phyloP scores from a whole-genome alignment of 495 filamentous ascomycete species.

The Penicillium roqueforti region DNA sequence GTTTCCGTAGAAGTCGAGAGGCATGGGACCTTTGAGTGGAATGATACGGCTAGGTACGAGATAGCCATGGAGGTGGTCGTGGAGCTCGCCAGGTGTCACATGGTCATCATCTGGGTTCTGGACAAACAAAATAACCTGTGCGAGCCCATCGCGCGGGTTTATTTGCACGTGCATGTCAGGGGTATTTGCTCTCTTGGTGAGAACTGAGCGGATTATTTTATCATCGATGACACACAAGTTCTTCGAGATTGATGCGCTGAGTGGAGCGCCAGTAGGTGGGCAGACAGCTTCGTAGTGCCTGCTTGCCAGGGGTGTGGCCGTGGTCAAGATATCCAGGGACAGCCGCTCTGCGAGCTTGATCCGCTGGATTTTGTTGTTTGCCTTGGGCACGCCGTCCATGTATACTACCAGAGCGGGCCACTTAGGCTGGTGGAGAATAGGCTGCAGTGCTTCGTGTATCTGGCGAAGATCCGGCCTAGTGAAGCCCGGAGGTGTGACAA shows the following conservation, averaged over 20 bases:
- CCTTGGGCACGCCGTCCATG: conserved; percentile 41
- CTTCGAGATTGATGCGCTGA: conserved; percentile 22
- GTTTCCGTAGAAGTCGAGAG: conserved; percentile 17
- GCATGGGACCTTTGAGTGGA: conserved; percentile 22
- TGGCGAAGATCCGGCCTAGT: conserved; percentile 32
- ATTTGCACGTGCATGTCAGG: conserved; percentile 10
- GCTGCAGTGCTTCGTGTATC: conserved; percentile 32
- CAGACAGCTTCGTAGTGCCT: conserved; percentile 35
- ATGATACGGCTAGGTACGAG: conserved; percentile 29
- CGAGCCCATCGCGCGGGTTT: conserved; percentile 17
- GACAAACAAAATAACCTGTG: conserved; percentile 17
- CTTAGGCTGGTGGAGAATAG: conserved; percentile 36
- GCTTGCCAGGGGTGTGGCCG: conserved; percentile 22
- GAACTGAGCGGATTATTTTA: neutral
- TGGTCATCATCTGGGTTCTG: conserved; percentile 1
- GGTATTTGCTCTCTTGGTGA: neutral
- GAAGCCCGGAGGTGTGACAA: conserved; percentile 30
- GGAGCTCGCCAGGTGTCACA: conserved; percentile 9
- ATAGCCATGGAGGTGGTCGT: conserved; percentile 24
- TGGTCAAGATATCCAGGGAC: conserved; percentile 25
- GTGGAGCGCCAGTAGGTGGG: conserved; percentile 31
- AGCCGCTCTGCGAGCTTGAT: conserved; percentile 38
- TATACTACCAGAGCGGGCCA: conserved; percentile 40
- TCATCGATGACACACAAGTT: conserved; percentile 14
- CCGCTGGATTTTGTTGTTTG: conserved; percentile 44